Evolutionary conservation across 768 basidiomycete genomes (phyloP), one percentile per base, ranked within the genome.

Genomic region (Serendipita sp.): DNA sequence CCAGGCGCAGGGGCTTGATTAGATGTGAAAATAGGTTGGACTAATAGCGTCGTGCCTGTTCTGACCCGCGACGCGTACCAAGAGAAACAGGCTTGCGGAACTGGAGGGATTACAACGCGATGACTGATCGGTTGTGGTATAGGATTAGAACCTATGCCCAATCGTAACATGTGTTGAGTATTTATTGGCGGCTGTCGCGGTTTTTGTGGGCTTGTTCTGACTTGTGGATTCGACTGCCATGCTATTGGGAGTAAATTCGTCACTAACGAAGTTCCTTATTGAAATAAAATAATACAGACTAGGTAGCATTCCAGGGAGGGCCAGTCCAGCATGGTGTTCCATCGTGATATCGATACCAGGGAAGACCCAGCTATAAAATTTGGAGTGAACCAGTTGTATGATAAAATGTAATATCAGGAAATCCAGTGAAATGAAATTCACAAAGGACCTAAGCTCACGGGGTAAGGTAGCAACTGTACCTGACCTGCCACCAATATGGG

Each of bases 61-160:
- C 88, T 84, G 62, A 98, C 76, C n/a, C 95, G 82, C 3, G 93
- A 88, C 0, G 92, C 77, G 72, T 96, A 98, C 1, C 90, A 87
- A 0, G 91, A 86, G 64, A 83, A 79, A 13, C 84, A 75, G 0
- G 87, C 93, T 71, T 97, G 95, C 0, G 80, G 73, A 0, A 74
- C 72, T 0, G 85, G 79, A 0, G 85, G 80, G 34, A 91, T 60
- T n/a, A 60, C 27, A 31, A 60, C 55, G 36, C 55, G 55, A 60
- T 60, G 55, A 34, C 55, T 60, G 4, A 60, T n/a, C 4, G 55
- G 55, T 37, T 60, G 55, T 31, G 48, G 18, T 52, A 52, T 40
- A 40, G 48, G 8, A 50, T 50, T 50, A 18, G 48, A 8, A 18
- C 48, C 29, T 50, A 50, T 50, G 40, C 40, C 40, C 40, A 40